phyloP scores from a whole-genome alignment of 2,329 filamentous ascomycete species.

The Aspergillus versicolor region DNA sequence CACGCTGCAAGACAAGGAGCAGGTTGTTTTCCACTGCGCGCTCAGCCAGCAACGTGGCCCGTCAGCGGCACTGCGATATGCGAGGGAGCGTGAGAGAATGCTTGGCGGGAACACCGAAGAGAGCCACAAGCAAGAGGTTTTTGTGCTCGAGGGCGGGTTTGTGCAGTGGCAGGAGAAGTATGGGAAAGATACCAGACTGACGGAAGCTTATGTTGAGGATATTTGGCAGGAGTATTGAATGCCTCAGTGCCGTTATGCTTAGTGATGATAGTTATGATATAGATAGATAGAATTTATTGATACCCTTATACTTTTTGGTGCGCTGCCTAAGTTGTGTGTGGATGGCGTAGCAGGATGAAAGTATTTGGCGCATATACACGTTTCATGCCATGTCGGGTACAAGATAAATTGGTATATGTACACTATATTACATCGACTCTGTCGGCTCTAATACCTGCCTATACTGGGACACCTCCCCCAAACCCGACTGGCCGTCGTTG shows the following conservation, averaged over 20 bases:
- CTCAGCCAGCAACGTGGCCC: conserved; percentile 90
- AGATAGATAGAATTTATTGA: neutral
- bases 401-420: neutral
- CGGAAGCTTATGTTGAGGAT: conserved; percentile 80
- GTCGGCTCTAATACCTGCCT: neutral
- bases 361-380: neutral
- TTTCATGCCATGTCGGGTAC: neutral
- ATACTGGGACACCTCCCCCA: conserved; percentile 61
- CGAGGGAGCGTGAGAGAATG: conserved; percentile 59
- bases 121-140: conserved; percentile 65
- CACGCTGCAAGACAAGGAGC: conserved; percentile 71
- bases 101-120: conserved; percentile 39
- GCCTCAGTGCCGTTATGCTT: neutral
- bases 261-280: neutral
- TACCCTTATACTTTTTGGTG: neutral
- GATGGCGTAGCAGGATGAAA: neutral
- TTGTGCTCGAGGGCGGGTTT: conserved; percentile 81
- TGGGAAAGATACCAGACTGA: conserved; percentile 75
- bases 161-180: conserved; percentile 80
- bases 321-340: neutral
- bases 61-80: conserved; percentile 75
- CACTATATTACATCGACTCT: conserved; percentile 4
- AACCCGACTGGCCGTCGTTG: conserved; percentile 83
- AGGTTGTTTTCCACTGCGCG: conserved; percentile 91
- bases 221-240: conserved; percentile 66